Conservation (phyloP, 106 monocot genomes). For the Hemerocallis citrina region DNA sequence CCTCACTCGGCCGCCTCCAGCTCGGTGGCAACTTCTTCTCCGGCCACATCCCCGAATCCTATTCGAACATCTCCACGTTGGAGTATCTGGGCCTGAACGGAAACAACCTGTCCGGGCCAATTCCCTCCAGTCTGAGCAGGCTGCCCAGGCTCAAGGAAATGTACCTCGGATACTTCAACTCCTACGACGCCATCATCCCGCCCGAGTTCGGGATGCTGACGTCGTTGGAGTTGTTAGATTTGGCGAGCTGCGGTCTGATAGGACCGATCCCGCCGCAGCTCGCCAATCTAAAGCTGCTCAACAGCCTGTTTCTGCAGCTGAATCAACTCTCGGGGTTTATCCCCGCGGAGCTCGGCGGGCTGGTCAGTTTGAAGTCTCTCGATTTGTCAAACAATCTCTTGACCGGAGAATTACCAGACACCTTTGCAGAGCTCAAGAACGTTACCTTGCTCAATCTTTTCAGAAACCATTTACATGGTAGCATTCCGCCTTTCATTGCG, state of each 20-base stretch:
- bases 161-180: conserved; percentile 72
- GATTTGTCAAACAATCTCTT: conserved; percentile 76
- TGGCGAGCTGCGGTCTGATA: conserved; percentile 48
- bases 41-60: conserved; percentile 51
- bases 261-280: conserved; percentile 49
- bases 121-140: conserved; percentile 36
- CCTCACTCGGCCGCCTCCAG: conserved; percentile 42
- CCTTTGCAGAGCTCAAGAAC: conserved; percentile 28
- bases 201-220: conserved; percentile 46
- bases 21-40: conserved; percentile 80
- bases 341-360: conserved; percentile 51
- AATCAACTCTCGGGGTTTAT: conserved; percentile 55
- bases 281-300: conserved; percentile 35
- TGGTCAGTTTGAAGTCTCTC: conserved; percentile 40
- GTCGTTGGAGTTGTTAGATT: conserved; percentile 38
- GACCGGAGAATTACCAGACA: conserved; percentile 58
- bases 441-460: conserved; percentile 58
- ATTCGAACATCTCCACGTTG: conserved; percentile 23
- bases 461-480: conserved; percentile 50
- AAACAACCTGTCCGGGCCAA: conserved; percentile 38
- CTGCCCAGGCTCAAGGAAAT: conserved; percentile 33
- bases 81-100: conserved; percentile 80
- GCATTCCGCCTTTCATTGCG: conserved; percentile 48
- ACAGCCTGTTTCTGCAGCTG: conserved; percentile 52
- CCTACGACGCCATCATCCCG: conserved; percentile 67